A percentile compares a stretch with the other conserved stretches of the same genome.
These are phyloP conservation scores for Agroathelia rolfsii DNA, from an alignment of 1,284 basidiomycete genomes.

Conservation along the genomic window DNA sequence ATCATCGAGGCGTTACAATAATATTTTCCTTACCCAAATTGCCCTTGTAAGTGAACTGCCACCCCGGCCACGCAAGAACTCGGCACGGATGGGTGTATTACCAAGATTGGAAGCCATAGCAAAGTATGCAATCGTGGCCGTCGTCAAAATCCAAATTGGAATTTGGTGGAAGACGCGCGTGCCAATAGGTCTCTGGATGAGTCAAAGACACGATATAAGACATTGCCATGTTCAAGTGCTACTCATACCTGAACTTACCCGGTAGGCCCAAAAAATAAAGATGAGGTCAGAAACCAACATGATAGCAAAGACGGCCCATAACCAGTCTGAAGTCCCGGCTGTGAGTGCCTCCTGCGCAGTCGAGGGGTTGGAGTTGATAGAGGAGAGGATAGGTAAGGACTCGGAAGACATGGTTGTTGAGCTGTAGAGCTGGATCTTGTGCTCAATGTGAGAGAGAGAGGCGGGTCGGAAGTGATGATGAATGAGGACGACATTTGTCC, in stretches of 20 bases:
- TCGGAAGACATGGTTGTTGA: no score
- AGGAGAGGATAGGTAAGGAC: no score
- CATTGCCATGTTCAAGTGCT: no score
- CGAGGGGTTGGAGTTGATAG: no score
- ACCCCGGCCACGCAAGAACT: no score
- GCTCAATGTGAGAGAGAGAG: no score
- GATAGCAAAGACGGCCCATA: constrained; percentile 46
- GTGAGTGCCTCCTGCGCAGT: no score
- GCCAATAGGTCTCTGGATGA: constrained; percentile 29
- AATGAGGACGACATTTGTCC: no score
- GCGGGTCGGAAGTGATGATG: no score
- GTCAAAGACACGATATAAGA: no score
- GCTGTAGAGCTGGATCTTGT: no score
- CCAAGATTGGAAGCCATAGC: constrained; percentile 55
- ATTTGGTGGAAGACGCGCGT: constrained; percentile 40
- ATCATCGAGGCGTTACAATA: neutral
- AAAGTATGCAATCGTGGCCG: constrained; percentile 36
- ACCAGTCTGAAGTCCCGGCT: constrained; percentile 35
- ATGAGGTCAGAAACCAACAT: constrained; percentile 31
- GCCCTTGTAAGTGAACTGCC: constrained; percentile 29
- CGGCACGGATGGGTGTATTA: constrained; percentile 34
- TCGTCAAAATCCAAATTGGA: constrained; percentile 34
- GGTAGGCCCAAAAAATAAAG: constrained; percentile 29
- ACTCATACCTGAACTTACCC: constrained; percentile 16
- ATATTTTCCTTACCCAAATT: constrained; percentile 36